Evolutionary conservation across 2,329 filamentous ascomycete genomes (phyloP).

Genomic region (Monosporascus cannonballus): DNA sequence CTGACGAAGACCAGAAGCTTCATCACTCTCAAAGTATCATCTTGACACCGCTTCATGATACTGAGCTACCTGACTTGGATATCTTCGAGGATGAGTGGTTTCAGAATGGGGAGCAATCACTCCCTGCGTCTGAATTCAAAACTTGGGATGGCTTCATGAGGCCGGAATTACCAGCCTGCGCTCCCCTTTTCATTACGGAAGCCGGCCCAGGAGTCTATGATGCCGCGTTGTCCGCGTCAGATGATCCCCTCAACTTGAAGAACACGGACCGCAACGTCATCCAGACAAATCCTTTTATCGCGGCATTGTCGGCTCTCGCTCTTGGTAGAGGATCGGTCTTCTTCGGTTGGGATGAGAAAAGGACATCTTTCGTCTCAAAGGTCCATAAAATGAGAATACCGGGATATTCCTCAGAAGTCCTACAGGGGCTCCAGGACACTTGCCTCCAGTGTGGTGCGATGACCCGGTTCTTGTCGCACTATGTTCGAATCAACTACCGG

Average conservation of each 20-base stretch:
- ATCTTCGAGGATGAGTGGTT: conserved; percentile 43
- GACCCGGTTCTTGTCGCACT: conserved; percentile 38
- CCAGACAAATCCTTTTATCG: conserved; percentile 41
- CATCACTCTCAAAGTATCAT: conserved; percentile 2
- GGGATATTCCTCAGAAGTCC: conserved; percentile 46
- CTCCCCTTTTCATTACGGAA: conserved; percentile 59
- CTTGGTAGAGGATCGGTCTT: conserved; percentile 68
- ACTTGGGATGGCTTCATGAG: conserved; percentile 65
- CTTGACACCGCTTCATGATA: conserved; percentile 17
- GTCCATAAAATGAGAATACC: conserved; percentile 44
- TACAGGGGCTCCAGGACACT: conserved; percentile 39
- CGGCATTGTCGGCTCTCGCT: conserved; percentile 58
- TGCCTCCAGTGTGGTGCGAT: conserved; percentile 44
- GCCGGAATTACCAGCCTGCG: conserved; percentile 29
- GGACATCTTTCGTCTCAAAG: conserved; percentile 45
- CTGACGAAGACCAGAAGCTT: conserved; percentile 5
- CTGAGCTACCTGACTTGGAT: conserved; percentile 18
- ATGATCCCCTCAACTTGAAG: conserved; percentile 32
- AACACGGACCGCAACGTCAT: conserved; percentile 38
- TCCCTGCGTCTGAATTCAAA: conserved; percentile 39
- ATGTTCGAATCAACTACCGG: conserved; percentile 41
- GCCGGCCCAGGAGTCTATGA: conserved; percentile 62
- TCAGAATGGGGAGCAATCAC: conserved; percentile 25
- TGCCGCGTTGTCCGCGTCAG: conserved; percentile 43
- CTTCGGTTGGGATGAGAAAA: conserved; percentile 54